A percentile compares a stretch with the other conserved stretches of the same genome.
Evolutionary conservation across 192 early-diverging fungal species (phyloP).

Genomic region (Coemansia sp.): DNA sequence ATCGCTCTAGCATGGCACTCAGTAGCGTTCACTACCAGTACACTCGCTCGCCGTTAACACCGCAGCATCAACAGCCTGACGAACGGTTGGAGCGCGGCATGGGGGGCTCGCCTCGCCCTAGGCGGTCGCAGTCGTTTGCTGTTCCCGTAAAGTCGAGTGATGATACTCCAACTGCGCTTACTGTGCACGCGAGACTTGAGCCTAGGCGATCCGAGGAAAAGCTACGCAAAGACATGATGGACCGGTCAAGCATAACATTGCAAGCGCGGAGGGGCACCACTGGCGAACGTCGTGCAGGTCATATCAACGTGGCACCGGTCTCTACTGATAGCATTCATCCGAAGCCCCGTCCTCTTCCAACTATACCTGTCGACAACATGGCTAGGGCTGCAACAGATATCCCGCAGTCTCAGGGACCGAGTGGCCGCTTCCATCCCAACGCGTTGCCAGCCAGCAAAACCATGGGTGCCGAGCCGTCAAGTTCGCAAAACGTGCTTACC

Average conservation of each 20-base stretch:
- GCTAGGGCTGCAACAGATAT: background rate
- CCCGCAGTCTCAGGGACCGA: background rate
- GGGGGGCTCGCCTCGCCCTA: conserved; percentile 20
- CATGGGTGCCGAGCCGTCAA: background rate
- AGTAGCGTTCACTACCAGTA: conserved; percentile 50
- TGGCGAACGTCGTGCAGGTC: conserved; percentile 22
- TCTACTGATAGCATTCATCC: background rate
- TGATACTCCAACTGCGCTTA: background rate
- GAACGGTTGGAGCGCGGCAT: background rate
- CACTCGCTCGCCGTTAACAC: conserved; percentile 1
- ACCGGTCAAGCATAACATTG: conserved; percentile 30
- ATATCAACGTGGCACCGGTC: conserved; percentile 4
- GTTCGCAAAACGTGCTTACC: background rate
- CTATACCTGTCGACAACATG: background rate
- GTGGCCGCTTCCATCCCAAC: background rate
- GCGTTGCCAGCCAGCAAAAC: background rate
- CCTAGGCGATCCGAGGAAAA: background rate
- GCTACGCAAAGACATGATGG: conserved; percentile 19
- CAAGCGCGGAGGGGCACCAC: conserved; percentile 27
- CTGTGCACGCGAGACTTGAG: background rate
- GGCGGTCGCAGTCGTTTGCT: conserved; percentile 47
- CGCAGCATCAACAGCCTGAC: background rate
- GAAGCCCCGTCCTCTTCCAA: background rate
- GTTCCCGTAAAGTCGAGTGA: conserved; percentile 7
- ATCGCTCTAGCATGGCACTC: conserved; percentile 29